phyloP scores from a whole-genome alignment of 371 early-diverging fungal species.

The Chytridium lagenaria region DNA sequence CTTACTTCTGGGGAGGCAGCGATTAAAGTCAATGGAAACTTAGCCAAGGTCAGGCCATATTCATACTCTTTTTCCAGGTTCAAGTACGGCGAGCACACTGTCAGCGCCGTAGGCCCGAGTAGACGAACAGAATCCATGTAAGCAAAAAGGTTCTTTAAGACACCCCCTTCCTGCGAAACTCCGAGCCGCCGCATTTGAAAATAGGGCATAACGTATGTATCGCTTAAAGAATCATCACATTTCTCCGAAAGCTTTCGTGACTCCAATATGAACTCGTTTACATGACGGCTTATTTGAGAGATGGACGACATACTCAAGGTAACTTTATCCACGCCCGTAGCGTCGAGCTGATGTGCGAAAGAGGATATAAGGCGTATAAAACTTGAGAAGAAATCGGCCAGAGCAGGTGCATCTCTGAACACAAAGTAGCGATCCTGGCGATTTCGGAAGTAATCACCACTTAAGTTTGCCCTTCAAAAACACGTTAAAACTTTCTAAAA shows the following conservation, averaged over 20 bases:
- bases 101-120: not conserved
- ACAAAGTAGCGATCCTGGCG: constrained; percentile 93
- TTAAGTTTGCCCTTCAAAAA: constrained; percentile 80
- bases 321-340: not conserved
- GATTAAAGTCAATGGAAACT: constrained; percentile 68
- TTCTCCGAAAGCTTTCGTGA: no score
- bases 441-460: constrained; percentile 90
- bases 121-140: constrained; percentile 33
- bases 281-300: constrained; percentile 35
- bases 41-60: constrained; percentile 62
- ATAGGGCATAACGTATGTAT: constrained; percentile 82
- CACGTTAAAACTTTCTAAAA: not conserved
- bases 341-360: constrained; percentile 69
- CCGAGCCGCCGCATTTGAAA: constrained; percentile 88
- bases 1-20: constrained; percentile 84
- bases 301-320: not conserved
- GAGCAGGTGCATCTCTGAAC: constrained; percentile 58
- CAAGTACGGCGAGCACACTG: constrained; percentile 91
- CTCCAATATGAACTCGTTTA: not conserved
- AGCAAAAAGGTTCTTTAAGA: constrained; percentile 66
- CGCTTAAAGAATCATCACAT: no score
- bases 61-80: constrained; percentile 72
- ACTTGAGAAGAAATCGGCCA: constrained; percentile 74
- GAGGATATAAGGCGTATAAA: constrained; percentile 67
- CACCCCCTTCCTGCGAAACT: constrained; percentile 78